Evolutionary conservation across 345 rosid genomes (phyloP).

Genomic region (Balakata baccata): DNA sequence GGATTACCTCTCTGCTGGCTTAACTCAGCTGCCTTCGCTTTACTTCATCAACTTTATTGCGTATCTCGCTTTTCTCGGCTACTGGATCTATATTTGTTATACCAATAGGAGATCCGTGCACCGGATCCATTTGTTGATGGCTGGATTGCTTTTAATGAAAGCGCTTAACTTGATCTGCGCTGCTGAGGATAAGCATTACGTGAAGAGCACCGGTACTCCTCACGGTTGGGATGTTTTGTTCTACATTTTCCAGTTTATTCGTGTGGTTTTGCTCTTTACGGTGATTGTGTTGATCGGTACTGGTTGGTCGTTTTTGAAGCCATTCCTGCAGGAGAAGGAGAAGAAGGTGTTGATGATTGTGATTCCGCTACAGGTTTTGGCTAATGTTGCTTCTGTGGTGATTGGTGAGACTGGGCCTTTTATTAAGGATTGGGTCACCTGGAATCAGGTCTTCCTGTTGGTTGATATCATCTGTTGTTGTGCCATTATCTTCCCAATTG

Average conservation of each 20-base stretch:
- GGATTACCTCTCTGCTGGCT: conserved; percentile 77
- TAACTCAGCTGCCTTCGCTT: conserved; percentile 68
- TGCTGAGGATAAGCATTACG: conserved; percentile 80
- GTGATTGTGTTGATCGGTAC: conserved; percentile 94
- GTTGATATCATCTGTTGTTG: conserved; percentile 93
- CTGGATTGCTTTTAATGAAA: conserved; percentile 67
- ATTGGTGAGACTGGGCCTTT: conserved; percentile 94
- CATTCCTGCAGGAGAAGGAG: conserved; percentile 91
- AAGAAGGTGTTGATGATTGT: conserved; percentile 96
- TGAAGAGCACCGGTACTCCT: conserved; percentile 86
- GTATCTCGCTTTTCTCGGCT: conserved; percentile 53
- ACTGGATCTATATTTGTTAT: conserved; percentile 61
- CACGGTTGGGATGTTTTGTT: conserved; percentile 95
- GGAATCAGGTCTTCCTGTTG: conserved; percentile 88
- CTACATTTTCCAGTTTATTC: conserved; percentile 82
- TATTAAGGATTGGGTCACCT: conserved; percentile 81
- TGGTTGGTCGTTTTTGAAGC: conserved; percentile 96
- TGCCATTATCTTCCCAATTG: conserved; percentile 91
- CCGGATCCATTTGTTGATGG: conserved; percentile 87
- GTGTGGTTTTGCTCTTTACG: conserved; percentile 80
- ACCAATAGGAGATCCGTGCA: conserved; percentile 54
- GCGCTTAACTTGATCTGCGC: conserved; percentile 86
- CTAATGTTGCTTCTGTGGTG: conserved; percentile 82
- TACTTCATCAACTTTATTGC: conserved; percentile 50
- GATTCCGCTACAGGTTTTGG: conserved; percentile 90